phyloP scores from a whole-genome alignment of 768 basidiomycete genomes.

The Ramaria sp. region DNA sequence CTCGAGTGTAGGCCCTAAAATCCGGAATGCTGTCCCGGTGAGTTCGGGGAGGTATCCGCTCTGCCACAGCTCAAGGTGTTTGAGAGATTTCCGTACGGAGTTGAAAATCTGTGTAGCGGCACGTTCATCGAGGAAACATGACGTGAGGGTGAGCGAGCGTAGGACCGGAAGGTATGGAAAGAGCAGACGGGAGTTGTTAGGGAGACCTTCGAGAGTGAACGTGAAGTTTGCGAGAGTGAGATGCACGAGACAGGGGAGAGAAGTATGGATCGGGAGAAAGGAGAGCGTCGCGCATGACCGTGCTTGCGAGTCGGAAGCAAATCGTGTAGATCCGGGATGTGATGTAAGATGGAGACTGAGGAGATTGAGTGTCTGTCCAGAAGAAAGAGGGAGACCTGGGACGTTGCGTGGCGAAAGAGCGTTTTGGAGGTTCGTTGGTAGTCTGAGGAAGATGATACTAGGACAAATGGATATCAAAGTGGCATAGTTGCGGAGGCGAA shows the following conservation, averaged over 20 bases:
- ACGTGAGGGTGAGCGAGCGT: not conserved
- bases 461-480: not conserved
- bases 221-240: slow-evolving; percentile 3
- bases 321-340: not conserved
- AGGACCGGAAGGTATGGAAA: not conserved
- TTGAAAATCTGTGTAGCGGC: not conserved
- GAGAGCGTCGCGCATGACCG: not conserved
- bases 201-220: not conserved
- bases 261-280: not conserved
- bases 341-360: not conserved
- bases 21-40: not conserved
- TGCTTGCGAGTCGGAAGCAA: not conserved
- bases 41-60: slow-evolving; percentile 1
- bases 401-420: not conserved
- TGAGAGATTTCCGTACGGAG: not conserved
- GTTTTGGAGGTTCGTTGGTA: not conserved
- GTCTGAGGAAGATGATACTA: not conserved
- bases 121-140: not conserved
- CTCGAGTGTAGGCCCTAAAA: not conserved
- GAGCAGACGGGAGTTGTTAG: not conserved
- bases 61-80: not conserved
- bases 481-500: not conserved
- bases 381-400: not conserved
- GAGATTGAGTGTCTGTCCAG: not conserved
- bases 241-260: not conserved